A percentile compares a stretch with the other conserved stretches of the same genome.
Conservation (phyloP, 1,139 yeast species). For the Lodderomyces beijingensis region DNA sequence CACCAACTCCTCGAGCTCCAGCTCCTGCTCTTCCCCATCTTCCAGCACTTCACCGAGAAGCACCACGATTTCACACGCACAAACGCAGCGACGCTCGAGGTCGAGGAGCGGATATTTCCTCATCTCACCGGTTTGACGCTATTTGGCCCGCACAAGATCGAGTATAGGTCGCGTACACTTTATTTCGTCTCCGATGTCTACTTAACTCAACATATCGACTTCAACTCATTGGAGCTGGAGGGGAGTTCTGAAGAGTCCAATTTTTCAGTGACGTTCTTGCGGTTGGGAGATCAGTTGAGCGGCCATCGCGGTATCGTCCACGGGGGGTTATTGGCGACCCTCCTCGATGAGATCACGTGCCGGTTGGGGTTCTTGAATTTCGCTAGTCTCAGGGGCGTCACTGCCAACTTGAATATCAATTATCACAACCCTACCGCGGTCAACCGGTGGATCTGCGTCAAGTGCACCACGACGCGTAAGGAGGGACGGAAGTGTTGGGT, state of each 20-base stretch:
- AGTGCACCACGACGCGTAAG: conserved; percentile 31
- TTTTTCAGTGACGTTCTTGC: conserved; percentile 35
- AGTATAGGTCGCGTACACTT: conserved; percentile 32
- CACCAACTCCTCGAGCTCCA: conserved; percentile 4
- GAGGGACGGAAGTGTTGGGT: conserved; percentile 43
- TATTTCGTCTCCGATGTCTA: conserved; percentile 33
- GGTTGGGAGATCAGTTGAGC: conserved; percentile 41
- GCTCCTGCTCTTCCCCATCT: conserved; percentile 4
- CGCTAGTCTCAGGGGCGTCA: conserved; percentile 39
- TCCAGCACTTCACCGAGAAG: conserved; percentile 3
- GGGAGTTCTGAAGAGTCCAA: conserved; percentile 14
- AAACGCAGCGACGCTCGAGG: conserved; percentile 7
- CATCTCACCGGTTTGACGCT: conserved; percentile 36
- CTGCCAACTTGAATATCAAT: conserved; percentile 43
- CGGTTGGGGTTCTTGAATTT: conserved; percentile 48
- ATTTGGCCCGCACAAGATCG: conserved; percentile 32
- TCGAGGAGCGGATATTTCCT: conserved; percentile 18
- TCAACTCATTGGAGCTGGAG: background rate
- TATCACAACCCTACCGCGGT: conserved; percentile 37
- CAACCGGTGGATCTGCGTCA: conserved; percentile 30
- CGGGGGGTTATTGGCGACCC: conserved; percentile 53
- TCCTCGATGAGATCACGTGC: conserved; percentile 52
- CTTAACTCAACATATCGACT: no score
- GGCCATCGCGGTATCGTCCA: conserved; percentile 53
- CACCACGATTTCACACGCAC: conserved; percentile 7